These are phyloP conservation scores for Thalassiosira tumida DNA, from an alignment of 352 stramenopile species.

Conservation along the genomic window DNA sequence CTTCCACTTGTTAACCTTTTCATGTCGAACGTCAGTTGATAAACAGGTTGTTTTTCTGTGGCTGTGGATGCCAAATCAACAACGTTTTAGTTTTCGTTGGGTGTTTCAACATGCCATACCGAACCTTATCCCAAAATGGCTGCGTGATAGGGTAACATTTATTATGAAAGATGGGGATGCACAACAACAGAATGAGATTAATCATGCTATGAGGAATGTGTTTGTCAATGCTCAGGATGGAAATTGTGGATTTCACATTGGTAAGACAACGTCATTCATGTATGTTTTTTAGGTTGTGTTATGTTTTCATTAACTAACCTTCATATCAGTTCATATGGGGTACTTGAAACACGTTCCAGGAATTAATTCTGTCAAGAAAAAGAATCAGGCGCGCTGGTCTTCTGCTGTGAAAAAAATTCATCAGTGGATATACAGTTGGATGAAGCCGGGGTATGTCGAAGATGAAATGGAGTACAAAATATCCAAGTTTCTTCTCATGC, in stretches of 20 bases:
- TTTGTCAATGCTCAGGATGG: constrained; percentile 62
- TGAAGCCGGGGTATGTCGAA: neutral
- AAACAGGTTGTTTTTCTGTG: neutral
- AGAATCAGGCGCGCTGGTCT: too few relatives aligned
- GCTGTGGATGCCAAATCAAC: neutral
- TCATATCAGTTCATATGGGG: too few relatives aligned
- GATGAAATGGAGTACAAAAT: neutral
- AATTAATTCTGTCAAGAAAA: too few relatives aligned
- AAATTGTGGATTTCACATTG: constrained; percentile 60
- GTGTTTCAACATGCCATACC: constrained; percentile 5
- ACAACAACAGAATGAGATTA: constrained; percentile 73
- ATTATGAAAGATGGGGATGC: constrained; percentile 75
- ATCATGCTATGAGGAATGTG: constrained; percentile 21
- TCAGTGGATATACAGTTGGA: neutral
- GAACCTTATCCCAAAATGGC: constrained; percentile 21
- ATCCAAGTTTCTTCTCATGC: neutral
- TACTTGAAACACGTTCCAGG: too few relatives aligned
- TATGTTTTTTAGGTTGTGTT: too few relatives aligned
- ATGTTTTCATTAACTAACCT: too few relatives aligned
- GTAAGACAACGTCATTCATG: too few relatives aligned
- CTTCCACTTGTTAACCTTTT: constrained; percentile 65
- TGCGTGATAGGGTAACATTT: constrained; percentile 33
- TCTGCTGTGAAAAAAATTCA: neutral
- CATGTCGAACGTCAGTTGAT: neutral
- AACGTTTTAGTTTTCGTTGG: neutral